Evolutionary conservation across 108 stramenopile species (phyloP).

Genomic region (Aurantiochytrium sp.): DNA sequence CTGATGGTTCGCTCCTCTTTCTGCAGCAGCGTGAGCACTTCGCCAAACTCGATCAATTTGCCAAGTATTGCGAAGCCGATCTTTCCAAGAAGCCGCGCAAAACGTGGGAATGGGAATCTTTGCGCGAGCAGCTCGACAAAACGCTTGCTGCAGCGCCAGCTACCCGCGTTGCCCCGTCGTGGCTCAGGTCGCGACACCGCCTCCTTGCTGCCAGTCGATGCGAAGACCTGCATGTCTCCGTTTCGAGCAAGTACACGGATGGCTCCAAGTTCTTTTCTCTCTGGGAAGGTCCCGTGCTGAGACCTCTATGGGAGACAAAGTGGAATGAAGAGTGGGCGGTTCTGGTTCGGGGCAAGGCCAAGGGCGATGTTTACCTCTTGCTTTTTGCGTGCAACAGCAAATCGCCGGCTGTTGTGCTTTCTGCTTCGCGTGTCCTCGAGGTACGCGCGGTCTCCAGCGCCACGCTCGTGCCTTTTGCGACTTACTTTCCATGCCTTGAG

Average conservation of each 20-base stretch:
- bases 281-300: background rate
- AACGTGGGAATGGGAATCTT: background rate
- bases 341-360: background rate
- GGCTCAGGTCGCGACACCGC: background rate
- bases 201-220: background rate
- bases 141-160: background rate
- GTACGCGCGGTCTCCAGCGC: background rate
- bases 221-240: background rate
- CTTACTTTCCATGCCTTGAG: background rate
- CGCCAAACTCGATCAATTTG: background rate
- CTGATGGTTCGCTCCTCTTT: background rate
- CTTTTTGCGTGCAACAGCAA: background rate
- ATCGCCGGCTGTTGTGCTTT: background rate
- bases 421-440: background rate
- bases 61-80: background rate
- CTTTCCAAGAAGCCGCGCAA: background rate
- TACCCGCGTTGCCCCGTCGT: background rate
- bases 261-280: background rate
- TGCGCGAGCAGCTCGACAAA: background rate
- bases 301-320: slow-evolving; percentile 1
- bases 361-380: background rate
- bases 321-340: background rate
- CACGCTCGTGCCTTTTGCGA: background rate
- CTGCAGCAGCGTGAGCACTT: background rate
- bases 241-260: background rate